These are phyloP conservation scores for Bryoerythrophyllum caledonicum DNA, from an alignment of 225 moss, liverwort and hornwort species.

Conservation along the genomic window DNA sequence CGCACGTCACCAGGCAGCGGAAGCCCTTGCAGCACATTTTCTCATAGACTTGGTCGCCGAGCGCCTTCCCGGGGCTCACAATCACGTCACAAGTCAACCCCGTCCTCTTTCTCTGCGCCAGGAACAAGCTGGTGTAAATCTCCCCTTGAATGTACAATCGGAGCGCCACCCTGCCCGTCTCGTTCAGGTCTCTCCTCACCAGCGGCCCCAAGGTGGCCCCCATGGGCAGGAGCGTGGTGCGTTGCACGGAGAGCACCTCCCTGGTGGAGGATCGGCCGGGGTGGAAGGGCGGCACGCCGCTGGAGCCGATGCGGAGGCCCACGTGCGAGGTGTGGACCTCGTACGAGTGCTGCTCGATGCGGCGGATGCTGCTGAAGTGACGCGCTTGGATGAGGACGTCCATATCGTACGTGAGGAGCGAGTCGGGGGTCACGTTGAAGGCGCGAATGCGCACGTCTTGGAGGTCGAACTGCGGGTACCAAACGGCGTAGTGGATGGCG, in stretches of 20 bases:
- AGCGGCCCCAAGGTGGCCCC: not conserved
- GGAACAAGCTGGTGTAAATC: conserved; percentile 32
- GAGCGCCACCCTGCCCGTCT: conserved; percentile 26
- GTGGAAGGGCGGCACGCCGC: conserved; percentile 25
- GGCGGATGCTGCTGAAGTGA: conserved; percentile 35
- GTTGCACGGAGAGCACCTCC: conserved; percentile 11
- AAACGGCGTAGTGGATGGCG: conserved; percentile 20
- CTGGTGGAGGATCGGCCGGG: conserved; percentile 16
- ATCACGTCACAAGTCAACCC: conserved; percentile 35
- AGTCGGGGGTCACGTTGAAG: conserved; percentile 10
- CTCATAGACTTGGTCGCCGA: conserved; percentile 38
- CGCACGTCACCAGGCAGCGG: not conserved
- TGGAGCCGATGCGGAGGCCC: conserved; percentile 17
- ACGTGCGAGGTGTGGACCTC: conserved; percentile 28
- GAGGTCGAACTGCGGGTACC: conserved; percentile 34
- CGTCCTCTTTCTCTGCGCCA: conserved; percentile 20
- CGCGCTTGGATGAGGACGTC: conserved; percentile 34
- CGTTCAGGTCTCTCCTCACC: not conserved
- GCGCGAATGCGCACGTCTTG: conserved; percentile 29
- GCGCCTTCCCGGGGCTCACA: conserved; percentile 6
- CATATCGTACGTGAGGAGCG: conserved; percentile 34
- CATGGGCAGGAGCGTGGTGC: not conserved
- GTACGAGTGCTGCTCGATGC: conserved; percentile 35
- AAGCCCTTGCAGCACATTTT: not conserved
- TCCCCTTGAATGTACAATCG: conserved; percentile 21